Conservation (phyloP, 495 filamentous ascomycete species). For the Clohesyomyces aquaticus region DNA sequence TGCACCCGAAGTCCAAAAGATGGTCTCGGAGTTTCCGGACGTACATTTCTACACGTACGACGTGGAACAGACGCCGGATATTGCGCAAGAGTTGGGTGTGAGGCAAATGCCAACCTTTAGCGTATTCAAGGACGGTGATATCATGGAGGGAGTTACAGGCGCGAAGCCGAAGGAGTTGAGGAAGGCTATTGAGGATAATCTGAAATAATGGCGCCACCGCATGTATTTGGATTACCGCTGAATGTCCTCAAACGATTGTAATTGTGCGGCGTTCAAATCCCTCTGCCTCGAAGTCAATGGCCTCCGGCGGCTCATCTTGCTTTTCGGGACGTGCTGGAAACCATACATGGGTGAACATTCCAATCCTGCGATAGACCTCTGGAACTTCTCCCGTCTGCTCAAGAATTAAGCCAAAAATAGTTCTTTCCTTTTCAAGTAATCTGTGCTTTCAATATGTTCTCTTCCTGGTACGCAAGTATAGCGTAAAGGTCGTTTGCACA, state of each 20-base stretch:
- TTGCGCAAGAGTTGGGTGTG: constrained; percentile 40
- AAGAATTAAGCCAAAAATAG: constrained; percentile 3
- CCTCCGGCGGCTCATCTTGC: neutral
- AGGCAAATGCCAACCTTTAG: constrained; percentile 42
- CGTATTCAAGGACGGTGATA: constrained; percentile 43
- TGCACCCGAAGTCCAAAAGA: constrained; percentile 39
- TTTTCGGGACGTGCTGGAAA: neutral
- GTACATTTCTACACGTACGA: constrained; percentile 41
- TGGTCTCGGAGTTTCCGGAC: constrained; percentile 40
- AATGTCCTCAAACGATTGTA: constrained; percentile 5
- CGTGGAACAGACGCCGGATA: constrained; percentile 37
- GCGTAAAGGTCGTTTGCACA: neutral
- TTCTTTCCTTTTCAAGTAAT: neutral
- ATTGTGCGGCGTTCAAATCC: constrained; percentile 2
- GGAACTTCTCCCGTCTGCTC: neutral
- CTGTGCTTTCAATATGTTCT: neutral
- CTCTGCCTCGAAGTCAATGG: constrained; percentile 4
- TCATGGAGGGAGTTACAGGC: constrained; percentile 36
- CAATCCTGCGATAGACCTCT: constrained; percentile 9
- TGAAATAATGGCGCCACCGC: neutral
- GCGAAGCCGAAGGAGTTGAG: constrained; percentile 36
- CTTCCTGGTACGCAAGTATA: neutral
- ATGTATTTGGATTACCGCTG: neutral
- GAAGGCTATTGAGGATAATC: constrained; percentile 37
- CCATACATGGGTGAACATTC: constrained; percentile 9